Base-by-base conservation (phyloP, 1,139 yeast genomes). In the Hanseniaspora sp. region DNA sequence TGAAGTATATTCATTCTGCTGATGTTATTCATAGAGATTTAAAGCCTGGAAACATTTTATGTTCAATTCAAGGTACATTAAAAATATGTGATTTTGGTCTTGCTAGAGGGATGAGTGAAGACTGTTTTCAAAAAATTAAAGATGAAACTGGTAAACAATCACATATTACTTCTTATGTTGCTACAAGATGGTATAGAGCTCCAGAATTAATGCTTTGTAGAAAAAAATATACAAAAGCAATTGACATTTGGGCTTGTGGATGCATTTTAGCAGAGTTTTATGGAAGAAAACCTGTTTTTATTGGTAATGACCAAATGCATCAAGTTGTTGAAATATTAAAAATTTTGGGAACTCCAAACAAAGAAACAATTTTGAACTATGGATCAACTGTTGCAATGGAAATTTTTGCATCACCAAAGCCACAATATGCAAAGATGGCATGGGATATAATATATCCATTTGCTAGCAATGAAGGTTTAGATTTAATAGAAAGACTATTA, bases 151-250 rank as follows among this genome's bases (percentile, higher is more conserved):
- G 57, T n/a, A 56, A 58, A 44, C 56, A 62, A 52, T 52, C 66
- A 62, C 58, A 75, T 70, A 85, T 86, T 49, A 88, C 96, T 4
- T 82, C 82, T 60, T 88, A 88, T 63, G 96, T 90, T 17, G 96
- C 96, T 3, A 90, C 97, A 0, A 71, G 97, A 58, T 90, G 96
- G 96, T 90, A 90, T 64, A 71, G 96, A 54, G 96, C 96, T 0
- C 97, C 97, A 0, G 97, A 90, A 64, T 73, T 90, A 55, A 79
- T 88, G 58, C 71, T 88, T 56, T 78, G 86, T 28, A 75, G 77
- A 52, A 74, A 76, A 56, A 71, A 69, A 55, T 71, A 81, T 62
- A 70, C 76, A 28, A 78, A 79, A 58, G 70, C 83, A 1, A 81
- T 84, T 49, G 95, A 84, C 66, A 69, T 84, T 67, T 84, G 95